A percentile compares a stretch with the other conserved stretches of the same genome.
These are phyloP conservation scores for Taiozyma sp. DNA, from an alignment of 1,139 yeast genomes.

Conservation along the genomic window DNA sequence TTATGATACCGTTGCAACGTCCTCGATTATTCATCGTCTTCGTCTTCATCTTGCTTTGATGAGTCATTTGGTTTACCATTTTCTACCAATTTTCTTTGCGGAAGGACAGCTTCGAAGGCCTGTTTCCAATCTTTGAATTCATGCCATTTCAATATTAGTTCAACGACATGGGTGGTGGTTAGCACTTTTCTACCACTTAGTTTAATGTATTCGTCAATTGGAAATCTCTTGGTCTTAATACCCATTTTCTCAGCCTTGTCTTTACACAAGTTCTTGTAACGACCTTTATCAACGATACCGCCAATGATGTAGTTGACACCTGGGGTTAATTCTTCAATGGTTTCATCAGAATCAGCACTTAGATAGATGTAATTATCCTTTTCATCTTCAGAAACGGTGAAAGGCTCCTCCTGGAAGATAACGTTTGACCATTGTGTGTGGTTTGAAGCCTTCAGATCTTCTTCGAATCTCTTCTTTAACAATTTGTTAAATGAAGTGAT, in stretches of 20 bases:
- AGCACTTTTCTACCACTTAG: slow-evolving; percentile 83
- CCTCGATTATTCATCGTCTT: background rate
- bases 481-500: slow-evolving; percentile 66
- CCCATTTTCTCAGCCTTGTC: slow-evolving; percentile 77
- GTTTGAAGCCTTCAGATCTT: slow-evolving; percentile 46
- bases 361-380: slow-evolving; percentile 52
- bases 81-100: slow-evolving; percentile 59
- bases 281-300: slow-evolving; percentile 93
- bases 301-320: slow-evolving; percentile 83
- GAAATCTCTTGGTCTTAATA: slow-evolving; percentile 71
- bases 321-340: slow-evolving; percentile 54
- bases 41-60: background rate
- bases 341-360: slow-evolving; percentile 83
- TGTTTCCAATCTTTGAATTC: slow-evolving; percentile 77
- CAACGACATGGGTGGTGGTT: slow-evolving; percentile 93
- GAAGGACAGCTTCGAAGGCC: slow-evolving; percentile 83
- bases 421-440: slow-evolving; percentile 67
- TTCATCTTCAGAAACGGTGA: slow-evolving; percentile 34
- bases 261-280: slow-evolving; percentile 79
- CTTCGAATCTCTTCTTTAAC: slow-evolving; percentile 65
- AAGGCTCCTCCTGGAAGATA: slow-evolving; percentile 43
- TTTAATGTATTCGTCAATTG: slow-evolving; percentile 81
- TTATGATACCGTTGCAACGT: background rate
- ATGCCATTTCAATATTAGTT: slow-evolving; percentile 76
- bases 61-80: background rate